Conservation (phyloP, 176 grass and related monocot species). For the Rhynchospora breviuscula region DNA sequence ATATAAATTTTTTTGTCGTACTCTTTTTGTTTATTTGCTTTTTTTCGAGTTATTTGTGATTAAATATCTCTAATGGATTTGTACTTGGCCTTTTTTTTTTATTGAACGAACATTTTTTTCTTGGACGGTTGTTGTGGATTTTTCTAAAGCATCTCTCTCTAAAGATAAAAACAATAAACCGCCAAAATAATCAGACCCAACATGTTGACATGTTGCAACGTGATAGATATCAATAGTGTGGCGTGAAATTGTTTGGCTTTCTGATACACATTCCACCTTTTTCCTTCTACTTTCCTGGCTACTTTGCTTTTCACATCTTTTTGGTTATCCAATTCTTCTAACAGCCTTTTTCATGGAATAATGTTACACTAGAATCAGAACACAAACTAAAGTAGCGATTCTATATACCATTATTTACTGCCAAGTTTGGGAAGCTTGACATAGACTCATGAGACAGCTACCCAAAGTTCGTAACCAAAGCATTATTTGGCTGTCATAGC, state of each 20-base stretch:
- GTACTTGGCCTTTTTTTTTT: not conserved
- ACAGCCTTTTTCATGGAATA: constrained; percentile 2
- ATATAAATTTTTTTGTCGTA: too few species aligned
- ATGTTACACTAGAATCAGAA: not conserved
- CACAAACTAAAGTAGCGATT: constrained; percentile 22
- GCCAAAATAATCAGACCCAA: not conserved
- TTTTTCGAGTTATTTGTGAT: too few species aligned
- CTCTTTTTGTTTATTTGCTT: too few species aligned
- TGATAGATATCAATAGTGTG: not conserved
- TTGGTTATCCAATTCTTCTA: constrained; percentile 19
- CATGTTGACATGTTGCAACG: not conserved
- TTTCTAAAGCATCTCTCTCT: not conserved
- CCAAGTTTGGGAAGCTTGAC: constrained; percentile 16
- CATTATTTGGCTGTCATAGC: not conserved
- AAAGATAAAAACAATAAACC: not conserved
- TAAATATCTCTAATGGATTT: too few species aligned
- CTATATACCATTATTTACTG: constrained; percentile 10
- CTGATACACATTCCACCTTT: not conserved
- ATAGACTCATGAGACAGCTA: constrained; percentile 1
- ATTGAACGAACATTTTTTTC: not conserved
- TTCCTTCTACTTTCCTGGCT: constrained; percentile 13
- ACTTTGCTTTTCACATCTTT: constrained; percentile 12
- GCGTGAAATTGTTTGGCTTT: constrained; percentile 1
- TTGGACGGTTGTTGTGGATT: not conserved
- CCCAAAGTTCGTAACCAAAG: constrained; percentile 7